phyloP scores from a whole-genome alignment of 148 eudicot species.

The Linanthus parryae region DNA sequence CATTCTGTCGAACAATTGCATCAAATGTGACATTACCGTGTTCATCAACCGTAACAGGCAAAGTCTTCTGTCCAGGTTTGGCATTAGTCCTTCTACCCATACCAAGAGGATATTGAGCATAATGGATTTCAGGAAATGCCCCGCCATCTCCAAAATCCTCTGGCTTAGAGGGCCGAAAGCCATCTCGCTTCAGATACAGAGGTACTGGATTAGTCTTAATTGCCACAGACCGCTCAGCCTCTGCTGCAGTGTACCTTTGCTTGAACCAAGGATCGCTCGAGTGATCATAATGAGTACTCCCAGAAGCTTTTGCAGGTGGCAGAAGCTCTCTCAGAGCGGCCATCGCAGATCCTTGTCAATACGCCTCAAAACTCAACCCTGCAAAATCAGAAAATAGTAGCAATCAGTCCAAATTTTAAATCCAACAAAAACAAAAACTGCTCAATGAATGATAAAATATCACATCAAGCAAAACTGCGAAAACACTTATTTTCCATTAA shows the following conservation, averaged over 20 bases:
- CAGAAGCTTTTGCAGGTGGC: constrained; percentile 52
- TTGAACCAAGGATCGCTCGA: constrained; percentile 85
- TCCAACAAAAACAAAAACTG: too few species aligned
- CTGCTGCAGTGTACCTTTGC: constrained; percentile 45
- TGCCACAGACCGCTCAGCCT: constrained; percentile 43
- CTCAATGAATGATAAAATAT: too few species aligned
- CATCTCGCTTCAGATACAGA: constrained; percentile 46
- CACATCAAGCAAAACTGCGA: too few species aligned
- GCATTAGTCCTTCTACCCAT: constrained; percentile 64
- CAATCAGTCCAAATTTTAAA: too few species aligned
- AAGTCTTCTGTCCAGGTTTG: constrained; percentile 43
- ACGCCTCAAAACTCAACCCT: too few species aligned
- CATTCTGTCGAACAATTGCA: constrained; percentile 76
- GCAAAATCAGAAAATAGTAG: too few species aligned
- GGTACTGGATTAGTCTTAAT: constrained; percentile 43
- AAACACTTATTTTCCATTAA: too few species aligned
- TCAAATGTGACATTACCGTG: constrained; percentile 70
- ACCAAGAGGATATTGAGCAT: constrained; percentile 73
- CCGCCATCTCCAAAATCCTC: constrained; percentile 93
- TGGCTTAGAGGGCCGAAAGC: constrained; percentile 58
- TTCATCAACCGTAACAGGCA: constrained; percentile 71
- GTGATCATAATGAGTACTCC: constrained; percentile 47
- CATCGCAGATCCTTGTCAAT: constrained; percentile 33
- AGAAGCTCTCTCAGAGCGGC: constrained; percentile 57
- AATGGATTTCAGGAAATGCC: constrained; percentile 74